Evolutionary conservation across 306 rosid genomes (phyloP), one percentile per base, ranked within the genome.

Genomic region (Glycine latifolia): DNA sequence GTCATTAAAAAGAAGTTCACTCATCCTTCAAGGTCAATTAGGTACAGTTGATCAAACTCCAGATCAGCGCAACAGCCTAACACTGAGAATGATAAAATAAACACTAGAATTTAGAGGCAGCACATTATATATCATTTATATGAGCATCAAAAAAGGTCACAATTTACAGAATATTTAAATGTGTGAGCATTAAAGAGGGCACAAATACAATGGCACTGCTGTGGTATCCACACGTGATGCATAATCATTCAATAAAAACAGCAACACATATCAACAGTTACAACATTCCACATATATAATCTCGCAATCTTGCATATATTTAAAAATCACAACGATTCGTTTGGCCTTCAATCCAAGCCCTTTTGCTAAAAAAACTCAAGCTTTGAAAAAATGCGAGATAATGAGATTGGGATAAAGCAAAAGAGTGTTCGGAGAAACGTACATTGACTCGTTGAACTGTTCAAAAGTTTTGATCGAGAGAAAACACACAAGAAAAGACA

Each of bases 1-100:
- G 49, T 95, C 99, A 80, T 95, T 91, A 58, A 91, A 93, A 8
- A 87, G 85, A 63, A 94, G 89, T 86, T 89, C 99, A 59, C 86
- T 90, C 99, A 93, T 95, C 83, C 78, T 91, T 75, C 62, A 4
- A 37, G 67, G 20, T 35, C 69, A 66, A 33, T 11, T 44, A 10
- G 33, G 69, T 16, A 8, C 4, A 14, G 13, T 5, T 3, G 55
- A 26, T 54, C 76, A 14, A 61, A 44, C 77, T 79, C 10, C 53
- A 37, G 62, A 46, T 37, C 41, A 37, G 41, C 1, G 41, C 41
- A 37, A 37, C 41, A 71, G 56, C 54, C 73, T 48, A 16, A 26
- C 50, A 44, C 80, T 73, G 47, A 26, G 52, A 20, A 71, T 41
- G 14, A 73, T 48, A 54, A 20, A 53, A 73, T 72, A 52, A 73